Base-by-base conservation (phyloP, 2,329 filamentous ascomycete species). In the Alternaria brassicae region DNA sequence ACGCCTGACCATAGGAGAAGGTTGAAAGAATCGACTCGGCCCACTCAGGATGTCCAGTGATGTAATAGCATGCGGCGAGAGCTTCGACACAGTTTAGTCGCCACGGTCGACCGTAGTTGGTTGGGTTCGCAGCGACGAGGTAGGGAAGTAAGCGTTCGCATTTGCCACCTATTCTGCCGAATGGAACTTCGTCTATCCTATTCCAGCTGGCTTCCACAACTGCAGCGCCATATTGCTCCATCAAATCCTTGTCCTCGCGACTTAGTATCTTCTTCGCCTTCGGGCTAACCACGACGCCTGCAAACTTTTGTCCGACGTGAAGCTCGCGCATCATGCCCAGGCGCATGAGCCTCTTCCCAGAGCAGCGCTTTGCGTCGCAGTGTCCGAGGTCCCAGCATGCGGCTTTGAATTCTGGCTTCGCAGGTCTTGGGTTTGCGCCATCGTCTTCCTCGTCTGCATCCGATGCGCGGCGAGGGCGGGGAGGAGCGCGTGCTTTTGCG, bases 161-260 rank as follows among this genome's bases (percentile, higher is more conserved):
- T 78, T 93, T 95, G 23, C 95, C 95, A 27, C 95, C 95, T 59
- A 99, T 96, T 67, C 91, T 91, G 58, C 83, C 85, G 88, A 94
- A 99, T 52, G 94, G 93, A 5, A 99, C 89, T 78, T 99, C 95
- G 47, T 91, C 85, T 7, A 96, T 92, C 60, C 95, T 85, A 3
- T 96, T 96, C 95, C 95, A 99, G 23, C 92, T 96, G 74, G 93
- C 97, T 81, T 99, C 95, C 17, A 99, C 95, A 3, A 99, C 95
- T 3, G 95, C 95, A 19, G 93, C 94, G 64, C 95, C 95, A 74
- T 91, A 91, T 77, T 93, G 89, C 71, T 96, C 92, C 70, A 98
- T 85, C 15, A 96, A 81, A 49, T 90, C 88, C 57, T 83, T 83
- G 79, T 99, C 95, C 51, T 92, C 91, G 1, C 93, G 91, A 5